Conservation (phyloP, 2,329 filamentous ascomycete genomes). For the Tolypocladium tropicale region DNA sequence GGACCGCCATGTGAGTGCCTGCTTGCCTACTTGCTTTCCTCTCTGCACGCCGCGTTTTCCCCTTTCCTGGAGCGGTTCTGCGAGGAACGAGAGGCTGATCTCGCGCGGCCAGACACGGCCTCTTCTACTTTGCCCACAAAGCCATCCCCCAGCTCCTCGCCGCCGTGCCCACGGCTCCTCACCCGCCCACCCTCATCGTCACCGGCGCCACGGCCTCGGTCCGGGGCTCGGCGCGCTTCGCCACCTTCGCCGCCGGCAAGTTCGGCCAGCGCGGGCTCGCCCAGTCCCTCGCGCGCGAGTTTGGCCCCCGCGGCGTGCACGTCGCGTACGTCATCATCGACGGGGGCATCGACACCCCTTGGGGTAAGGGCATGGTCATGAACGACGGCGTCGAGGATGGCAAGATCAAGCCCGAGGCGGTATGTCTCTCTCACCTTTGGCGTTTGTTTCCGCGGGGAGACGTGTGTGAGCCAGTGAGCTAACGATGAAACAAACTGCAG, state of each 20-base stretch:
- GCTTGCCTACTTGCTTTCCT: not conserved
- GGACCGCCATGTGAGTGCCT: constrained; percentile 39
- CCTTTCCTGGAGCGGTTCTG: too few species aligned
- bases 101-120: constrained; percentile 41
- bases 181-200: constrained; percentile 74
- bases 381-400: constrained; percentile 39
- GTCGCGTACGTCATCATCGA: constrained; percentile 77
- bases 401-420: constrained; percentile 66
- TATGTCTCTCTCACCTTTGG: constrained; percentile 31
- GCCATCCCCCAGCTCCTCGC: constrained; percentile 61
- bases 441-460: not conserved
- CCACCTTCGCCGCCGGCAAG: constrained; percentile 67
- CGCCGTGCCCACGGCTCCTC: constrained; percentile 37
- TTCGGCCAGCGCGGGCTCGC: constrained; percentile 66
- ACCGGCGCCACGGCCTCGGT: constrained; percentile 78
- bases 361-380: constrained; percentile 42
- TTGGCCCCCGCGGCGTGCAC: constrained; percentile 75
- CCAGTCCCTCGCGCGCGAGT: constrained; percentile 72
- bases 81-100: not conserved
- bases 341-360: constrained; percentile 73
- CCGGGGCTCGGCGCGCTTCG: constrained; percentile 59
- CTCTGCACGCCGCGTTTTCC: not conserved
- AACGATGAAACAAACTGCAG: constrained; percentile 26
- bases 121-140: constrained; percentile 66
- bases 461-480: not conserved